Evolutionary conservation across 306 rosid genomes (phyloP).

Genomic region (Castanea mollissima): DNA sequence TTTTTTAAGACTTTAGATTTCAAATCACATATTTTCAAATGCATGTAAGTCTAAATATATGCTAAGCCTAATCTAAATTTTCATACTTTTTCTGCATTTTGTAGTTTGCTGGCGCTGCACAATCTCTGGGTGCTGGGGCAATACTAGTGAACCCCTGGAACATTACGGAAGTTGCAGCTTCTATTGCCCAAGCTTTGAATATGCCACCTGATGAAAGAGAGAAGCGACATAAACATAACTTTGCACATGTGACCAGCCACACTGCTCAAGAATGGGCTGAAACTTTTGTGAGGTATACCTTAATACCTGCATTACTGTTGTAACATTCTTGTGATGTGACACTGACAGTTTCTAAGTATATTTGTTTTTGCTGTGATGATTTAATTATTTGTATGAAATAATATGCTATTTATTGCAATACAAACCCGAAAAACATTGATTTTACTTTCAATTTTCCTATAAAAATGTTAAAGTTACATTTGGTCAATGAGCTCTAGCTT

Average conservation of each 20-base stretch:
- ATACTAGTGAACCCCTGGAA: slow-evolving; percentile 95
- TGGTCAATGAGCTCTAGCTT: too few relatives aligned
- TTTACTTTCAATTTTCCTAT: neutral
- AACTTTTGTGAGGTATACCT: slow-evolving; percentile 80
- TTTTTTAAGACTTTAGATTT: too few relatives aligned
- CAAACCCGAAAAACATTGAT: neutral
- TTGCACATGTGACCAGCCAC: slow-evolving; percentile 71
- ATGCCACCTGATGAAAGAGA: slow-evolving; percentile 76
- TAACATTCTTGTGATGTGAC: neutral
- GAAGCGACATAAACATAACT: slow-evolving; percentile 79
- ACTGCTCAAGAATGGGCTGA: slow-evolving; percentile 99
- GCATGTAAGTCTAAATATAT: too few relatives aligned
- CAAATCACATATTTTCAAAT: too few relatives aligned
- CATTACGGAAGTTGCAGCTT: slow-evolving; percentile 77
- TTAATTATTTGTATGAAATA: neutral
- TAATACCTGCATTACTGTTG: neutral
- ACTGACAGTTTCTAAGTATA: neutral
- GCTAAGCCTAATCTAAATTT: slow-evolving; percentile 4
- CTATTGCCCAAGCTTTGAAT: slow-evolving; percentile 70
- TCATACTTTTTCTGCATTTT: slow-evolving; percentile 23
- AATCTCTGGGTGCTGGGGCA: slow-evolving; percentile 97
- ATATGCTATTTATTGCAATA: neutral
- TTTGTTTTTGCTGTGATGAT: neutral
- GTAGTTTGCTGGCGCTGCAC: slow-evolving; percentile 99
- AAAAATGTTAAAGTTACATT: neutral